phyloP scores from a whole-genome alignment of 2,329 filamentous ascomycete genomes.

The Drechslerella coelobrocha region DNA sequence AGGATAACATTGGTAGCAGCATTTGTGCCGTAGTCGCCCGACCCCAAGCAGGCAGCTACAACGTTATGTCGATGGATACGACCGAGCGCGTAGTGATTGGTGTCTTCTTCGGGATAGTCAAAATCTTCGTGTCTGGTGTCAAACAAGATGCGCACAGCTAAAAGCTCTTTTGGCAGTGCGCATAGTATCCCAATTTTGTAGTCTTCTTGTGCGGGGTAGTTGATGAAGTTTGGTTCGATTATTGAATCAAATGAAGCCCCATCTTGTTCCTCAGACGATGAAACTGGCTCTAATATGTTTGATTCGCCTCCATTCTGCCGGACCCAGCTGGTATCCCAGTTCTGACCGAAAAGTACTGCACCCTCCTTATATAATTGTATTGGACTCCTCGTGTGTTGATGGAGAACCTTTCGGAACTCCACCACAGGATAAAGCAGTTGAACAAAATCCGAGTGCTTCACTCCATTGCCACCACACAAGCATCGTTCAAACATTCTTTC shows the following conservation, averaged over 20 bases:
- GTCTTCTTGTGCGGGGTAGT: neutral
- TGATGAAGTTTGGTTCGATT: neutral
- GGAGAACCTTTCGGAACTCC: neutral
- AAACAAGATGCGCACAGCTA: constrained; percentile 19
- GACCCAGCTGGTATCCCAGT: neutral
- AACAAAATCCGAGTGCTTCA: constrained; percentile 3
- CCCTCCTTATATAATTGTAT: neutral
- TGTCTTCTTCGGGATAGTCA: neutral
- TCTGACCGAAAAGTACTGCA: constrained; percentile 20
- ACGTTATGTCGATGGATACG: constrained; percentile 11
- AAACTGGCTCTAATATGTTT: neutral
- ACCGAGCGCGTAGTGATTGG: constrained; percentile 15
- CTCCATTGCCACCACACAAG: constrained; percentile 39
- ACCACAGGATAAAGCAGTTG: constrained; percentile 9
- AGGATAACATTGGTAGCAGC: neutral
- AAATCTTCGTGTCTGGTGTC: constrained; percentile 3
- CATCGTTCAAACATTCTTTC: constrained; percentile 50
- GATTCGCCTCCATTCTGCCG: neutral
- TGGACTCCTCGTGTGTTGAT: neutral
- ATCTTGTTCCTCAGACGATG: neutral
- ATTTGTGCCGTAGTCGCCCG: constrained; percentile 8
- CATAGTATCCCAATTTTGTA: constrained; percentile 22
- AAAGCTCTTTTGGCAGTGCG: constrained; percentile 13
- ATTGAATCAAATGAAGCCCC: constrained; percentile 5
- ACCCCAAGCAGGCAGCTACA: constrained; percentile 4